Conservation (phyloP, 768 basidiomycete genomes). For the Calocera viscosa region DNA sequence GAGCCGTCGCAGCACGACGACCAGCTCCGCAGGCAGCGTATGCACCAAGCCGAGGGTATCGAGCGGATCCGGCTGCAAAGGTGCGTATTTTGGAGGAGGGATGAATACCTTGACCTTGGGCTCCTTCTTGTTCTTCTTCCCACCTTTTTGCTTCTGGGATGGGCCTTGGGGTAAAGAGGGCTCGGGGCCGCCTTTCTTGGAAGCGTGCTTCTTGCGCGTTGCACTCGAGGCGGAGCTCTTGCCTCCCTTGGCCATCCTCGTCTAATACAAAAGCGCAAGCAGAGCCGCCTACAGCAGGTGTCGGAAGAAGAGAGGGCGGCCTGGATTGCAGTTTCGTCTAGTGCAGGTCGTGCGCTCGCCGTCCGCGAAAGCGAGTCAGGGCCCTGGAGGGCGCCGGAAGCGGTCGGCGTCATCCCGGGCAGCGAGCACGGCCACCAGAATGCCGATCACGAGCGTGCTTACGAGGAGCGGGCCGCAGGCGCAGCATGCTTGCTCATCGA, state of each 20-base stretch:
- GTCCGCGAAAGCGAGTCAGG: background rate
- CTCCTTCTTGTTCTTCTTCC: constrained; percentile 41
- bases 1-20: constrained; percentile 66
- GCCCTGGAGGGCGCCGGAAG: background rate
- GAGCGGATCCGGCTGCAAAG: constrained; percentile 68
- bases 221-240: constrained; percentile 75
- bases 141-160: constrained; percentile 35
- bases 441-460: background rate
- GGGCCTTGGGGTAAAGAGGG: constrained; percentile 19
- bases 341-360: background rate
- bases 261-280: background rate
- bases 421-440: background rate
- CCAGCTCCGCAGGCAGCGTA: constrained; percentile 62
- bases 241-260: constrained; percentile 33
- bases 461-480: background rate
- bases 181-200: constrained; percentile 43
- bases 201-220: constrained; percentile 88
- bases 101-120: constrained; percentile 77
- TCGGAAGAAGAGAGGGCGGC: background rate
- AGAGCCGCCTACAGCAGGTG: background rate
- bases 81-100: constrained; percentile 63
- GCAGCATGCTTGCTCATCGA: background rate
- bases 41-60: constrained; percentile 70
- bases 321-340: background rate
- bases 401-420: background rate